These are phyloP conservation scores for Crithidia sp. DNA, from an alignment of 208 protist genomes.

Conservation along the genomic window DNA sequence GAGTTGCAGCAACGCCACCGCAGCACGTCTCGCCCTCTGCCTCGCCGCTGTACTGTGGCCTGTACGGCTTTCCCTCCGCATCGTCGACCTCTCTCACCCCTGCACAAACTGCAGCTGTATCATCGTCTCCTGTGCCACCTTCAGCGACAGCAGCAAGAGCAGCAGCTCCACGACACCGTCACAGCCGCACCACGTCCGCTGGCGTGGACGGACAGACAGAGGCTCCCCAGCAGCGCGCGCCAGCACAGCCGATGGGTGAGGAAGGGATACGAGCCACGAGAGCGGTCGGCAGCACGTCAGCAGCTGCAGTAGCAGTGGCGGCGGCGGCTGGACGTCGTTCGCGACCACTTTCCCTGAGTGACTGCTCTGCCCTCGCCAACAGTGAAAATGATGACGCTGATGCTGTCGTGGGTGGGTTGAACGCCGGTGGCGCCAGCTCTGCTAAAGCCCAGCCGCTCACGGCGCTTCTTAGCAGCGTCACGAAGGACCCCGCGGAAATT, in stretches of 20 bases:
- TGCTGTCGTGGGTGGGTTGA: too few relatives aligned
- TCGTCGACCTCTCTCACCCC: too few relatives aligned
- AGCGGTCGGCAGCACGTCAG: not conserved
- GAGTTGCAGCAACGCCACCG: not conserved
- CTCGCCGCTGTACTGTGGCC: not conserved
- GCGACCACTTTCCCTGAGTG: not conserved
- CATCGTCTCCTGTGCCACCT: too few relatives aligned
- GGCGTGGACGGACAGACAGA: too few relatives aligned
- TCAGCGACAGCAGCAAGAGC: too few relatives aligned
- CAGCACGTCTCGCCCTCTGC: not conserved
- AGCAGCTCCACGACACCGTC: too few relatives aligned
- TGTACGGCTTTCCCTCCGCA: not conserved
- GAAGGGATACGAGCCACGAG: too few relatives aligned
- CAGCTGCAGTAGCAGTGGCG: not conserved
- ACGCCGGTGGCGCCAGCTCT: not conserved
- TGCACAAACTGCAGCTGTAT: too few relatives aligned
- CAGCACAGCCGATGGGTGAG: too few relatives aligned
- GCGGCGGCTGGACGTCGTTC: not conserved
- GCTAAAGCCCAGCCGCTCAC: not conserved
- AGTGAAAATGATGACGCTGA: not conserved
- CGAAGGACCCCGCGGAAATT: not conserved
- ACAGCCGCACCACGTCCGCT: too few relatives aligned
- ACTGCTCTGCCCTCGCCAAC: not conserved
- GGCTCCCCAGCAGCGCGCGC: too few relatives aligned
- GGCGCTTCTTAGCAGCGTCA: not conserved